Evolutionary conservation across 805 yeast genomes (phyloP), one percentile per base, ranked within the genome.

Genomic region (Dipodascus geniculatus): DNA sequence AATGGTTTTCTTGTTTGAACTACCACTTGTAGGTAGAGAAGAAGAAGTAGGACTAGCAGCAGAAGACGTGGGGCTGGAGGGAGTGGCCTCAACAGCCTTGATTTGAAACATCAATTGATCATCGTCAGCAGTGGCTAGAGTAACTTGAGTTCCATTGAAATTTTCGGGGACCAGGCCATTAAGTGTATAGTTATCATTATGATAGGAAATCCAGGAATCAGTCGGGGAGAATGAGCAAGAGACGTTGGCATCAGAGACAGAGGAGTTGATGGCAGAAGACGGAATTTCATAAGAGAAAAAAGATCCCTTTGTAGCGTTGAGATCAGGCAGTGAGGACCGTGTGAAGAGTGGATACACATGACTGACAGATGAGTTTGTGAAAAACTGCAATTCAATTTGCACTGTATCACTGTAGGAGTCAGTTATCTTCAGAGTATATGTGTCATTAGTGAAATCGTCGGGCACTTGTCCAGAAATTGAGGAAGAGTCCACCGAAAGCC

Each of bases 401-500:
- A 70, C 68, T 8, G 63, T 58, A 54, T 71, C 74, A 9, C 64
- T 60, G 55, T 55, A 70, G 23, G 51, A 55, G 51, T 69, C 74
- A 2, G 68, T 70, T 17, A 81, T 76, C 3, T 64, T 63, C 24
- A 83, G 65, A 1, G 68, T 68, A 23, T 82, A 60, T 3, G 53
- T 44, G 44, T 58, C 50, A 51, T 58, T 55, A 6, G 61, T 73
- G 48, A 82, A 78, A 57, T 73, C 68, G 2, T 64, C 60, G 2
- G 88, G 87, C 22, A 83, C 85, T 19, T 68, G 63, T 28, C 99
- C 99, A 42, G 68, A 66, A 54, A 91, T 74, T 0, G 95, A 83
- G 64, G 77, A 28, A 11, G 69, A 60, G 65, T 81, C 77, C 64
- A 77, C 89, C 1, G 71, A 60, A 50, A 91, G 71, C 98, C 98